Conservation (phyloP, 805 yeast species). For the Starmerella kuoi region DNA sequence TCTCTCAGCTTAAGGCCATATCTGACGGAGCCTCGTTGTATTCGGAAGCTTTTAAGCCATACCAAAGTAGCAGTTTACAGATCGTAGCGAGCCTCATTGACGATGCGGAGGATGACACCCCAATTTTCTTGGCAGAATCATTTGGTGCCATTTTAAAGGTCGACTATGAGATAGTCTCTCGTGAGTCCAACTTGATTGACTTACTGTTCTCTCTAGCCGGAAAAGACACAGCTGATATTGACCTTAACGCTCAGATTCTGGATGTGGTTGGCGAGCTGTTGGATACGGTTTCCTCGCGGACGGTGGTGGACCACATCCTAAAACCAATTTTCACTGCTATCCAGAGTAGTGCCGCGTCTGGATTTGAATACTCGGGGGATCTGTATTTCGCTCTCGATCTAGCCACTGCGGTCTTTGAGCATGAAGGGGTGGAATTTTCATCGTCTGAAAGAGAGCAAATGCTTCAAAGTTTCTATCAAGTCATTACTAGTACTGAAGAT, state of each 20-base stretch:
- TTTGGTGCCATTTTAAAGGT: conserved; percentile 47
- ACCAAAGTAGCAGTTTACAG: conserved; percentile 27
- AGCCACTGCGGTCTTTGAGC: conserved; percentile 24
- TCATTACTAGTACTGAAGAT: conserved; percentile 45
- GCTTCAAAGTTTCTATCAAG: conserved; percentile 34
- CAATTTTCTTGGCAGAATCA: conserved; percentile 59
- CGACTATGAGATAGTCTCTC: conserved; percentile 29
- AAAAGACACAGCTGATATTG: conserved; percentile 64
- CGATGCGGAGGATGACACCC: conserved; percentile 69
- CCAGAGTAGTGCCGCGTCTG: neutral
- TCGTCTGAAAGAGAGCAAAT: conserved; percentile 17
- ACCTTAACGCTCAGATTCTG: conserved; percentile 50
- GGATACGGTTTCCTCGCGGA: conserved; percentile 21
- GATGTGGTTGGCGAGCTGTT: conserved; percentile 57
- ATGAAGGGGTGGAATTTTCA: conserved; percentile 23
- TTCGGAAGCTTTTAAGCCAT: conserved; percentile 18
- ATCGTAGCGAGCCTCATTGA: conserved; percentile 38
- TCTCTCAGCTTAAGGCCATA: conserved; percentile 14
- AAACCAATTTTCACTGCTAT: conserved; percentile 18
- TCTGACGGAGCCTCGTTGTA: conserved; percentile 12
- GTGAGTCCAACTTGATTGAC: conserved; percentile 34
- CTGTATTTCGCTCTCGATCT: conserved; percentile 46
- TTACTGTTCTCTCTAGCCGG: conserved; percentile 53
- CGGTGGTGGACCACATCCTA: conserved; percentile 15
- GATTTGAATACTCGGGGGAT: conserved; percentile 45